Evolutionary conservation across 371 early-diverging fungal species (phyloP), one percentile per base, ranked within the genome.

Genomic region (Synchytrium microbalum): DNA sequence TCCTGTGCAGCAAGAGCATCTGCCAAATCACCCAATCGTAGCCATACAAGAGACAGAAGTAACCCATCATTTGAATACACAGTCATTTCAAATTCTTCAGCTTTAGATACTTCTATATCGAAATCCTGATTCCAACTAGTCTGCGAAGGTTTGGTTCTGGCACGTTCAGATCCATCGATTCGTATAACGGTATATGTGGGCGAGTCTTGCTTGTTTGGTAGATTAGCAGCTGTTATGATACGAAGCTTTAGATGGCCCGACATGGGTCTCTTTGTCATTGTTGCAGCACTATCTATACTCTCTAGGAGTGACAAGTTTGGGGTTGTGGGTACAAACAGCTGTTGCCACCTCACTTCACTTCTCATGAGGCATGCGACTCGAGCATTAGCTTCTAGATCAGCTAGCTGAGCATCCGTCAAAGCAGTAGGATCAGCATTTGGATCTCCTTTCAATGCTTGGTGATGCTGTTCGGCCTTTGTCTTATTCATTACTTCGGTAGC

Each of bases 11-110:
- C 14, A 14, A 51, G 14, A 14, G 63, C 68, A 23, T 75, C 72
- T 54, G 68, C 69, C 10, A 78, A 58, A 26, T 80, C 80, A n/a
- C 66, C 62, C 0, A 80, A 59, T 60, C 71, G 71, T 55, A 77
- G 77, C 77, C 79, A 75, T 19, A 69, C 71, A 67, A 72, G 71
- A 63, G 64, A 77, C 72, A 76, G 57, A 33, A 69, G 60, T 13
- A 63, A 58, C 29, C 73, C 70, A 57, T 65, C 73, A 59, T 71
- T 71, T 61, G 91, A 92, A 62, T 83, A 84, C 1, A 94, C 74
- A 16, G 88, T 82, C 30, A 97, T 72, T 72, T 97, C 98, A 5
- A 95, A 82, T 67, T 96, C 96, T n/a, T 87, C 85, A 0, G 90
- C 94, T 74, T 89, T 89, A 65, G 90, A 89, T 46, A 94, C 88